Conservation (phyloP, 2,329 filamentous ascomycete genomes). For the Lachnellula willkommii region DNA sequence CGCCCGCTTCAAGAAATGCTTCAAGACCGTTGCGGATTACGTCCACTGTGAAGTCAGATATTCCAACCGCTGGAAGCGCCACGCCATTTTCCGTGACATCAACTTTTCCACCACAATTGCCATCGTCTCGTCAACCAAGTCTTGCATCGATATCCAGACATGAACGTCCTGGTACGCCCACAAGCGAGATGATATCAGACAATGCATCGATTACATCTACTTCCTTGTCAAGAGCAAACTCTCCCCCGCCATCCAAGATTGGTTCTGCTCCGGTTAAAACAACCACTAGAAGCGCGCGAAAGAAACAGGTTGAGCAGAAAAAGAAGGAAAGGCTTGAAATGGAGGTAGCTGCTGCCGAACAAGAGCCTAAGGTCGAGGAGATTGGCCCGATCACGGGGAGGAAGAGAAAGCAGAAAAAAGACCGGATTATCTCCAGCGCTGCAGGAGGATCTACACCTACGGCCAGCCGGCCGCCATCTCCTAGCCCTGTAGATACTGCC, state of each 20-base stretch:
- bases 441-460: constrained; percentile 25
- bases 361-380: constrained; percentile 34
- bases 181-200: constrained; percentile 71
- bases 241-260: constrained; percentile 61
- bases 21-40: constrained; percentile 67
- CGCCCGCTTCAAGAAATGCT: constrained; percentile 46
- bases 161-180: constrained; percentile 64
- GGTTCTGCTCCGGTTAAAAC: constrained; percentile 63
- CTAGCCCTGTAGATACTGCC: constrained; percentile 11
- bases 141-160: constrained; percentile 40
- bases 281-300: constrained; percentile 73
- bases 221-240: constrained; percentile 66
- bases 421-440: constrained; percentile 41
- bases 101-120: constrained; percentile 35
- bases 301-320: constrained; percentile 67
- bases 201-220: constrained; percentile 69
- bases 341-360: constrained; percentile 39
- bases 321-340: constrained; percentile 55
- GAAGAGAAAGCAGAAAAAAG: constrained; percentile 83
- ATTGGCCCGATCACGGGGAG: constrained; percentile 69
- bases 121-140: constrained; percentile 46
- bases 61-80: constrained; percentile 35
- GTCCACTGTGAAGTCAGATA: constrained; percentile 59
- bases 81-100: constrained; percentile 32
- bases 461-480: constrained; percentile 25